Evolutionary conservation across 2,329 filamentous ascomycete genomes (phyloP).

Genomic region (Penicillium digitatum): DNA sequence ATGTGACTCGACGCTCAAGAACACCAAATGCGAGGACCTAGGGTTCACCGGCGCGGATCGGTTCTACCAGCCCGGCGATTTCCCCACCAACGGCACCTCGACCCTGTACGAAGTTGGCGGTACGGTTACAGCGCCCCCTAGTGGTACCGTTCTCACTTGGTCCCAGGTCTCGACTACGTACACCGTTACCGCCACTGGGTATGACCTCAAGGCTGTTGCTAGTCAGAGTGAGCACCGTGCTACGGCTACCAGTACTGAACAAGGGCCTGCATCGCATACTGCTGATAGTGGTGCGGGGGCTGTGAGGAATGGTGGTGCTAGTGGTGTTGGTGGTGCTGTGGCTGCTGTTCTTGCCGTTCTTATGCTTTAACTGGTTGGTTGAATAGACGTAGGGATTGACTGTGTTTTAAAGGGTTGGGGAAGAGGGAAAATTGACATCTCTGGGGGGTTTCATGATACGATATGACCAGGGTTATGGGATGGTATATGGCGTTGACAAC

Average conservation of each 20-base stretch:
- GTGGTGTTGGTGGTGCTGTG: constrained; percentile 4
- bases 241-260: constrained; percentile 14
- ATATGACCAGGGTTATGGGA: background rate
- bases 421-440: background rate
- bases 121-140: constrained; percentile 34
- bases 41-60: constrained; percentile 21
- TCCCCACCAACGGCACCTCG: constrained; percentile 28
- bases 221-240: constrained; percentile 15
- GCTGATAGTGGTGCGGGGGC: constrained; percentile 2
- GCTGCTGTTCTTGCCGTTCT: constrained; percentile 7
- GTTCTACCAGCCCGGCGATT: constrained; percentile 22
- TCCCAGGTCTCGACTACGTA: constrained; percentile 32
- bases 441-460: background rate
- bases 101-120: constrained; percentile 30
- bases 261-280: constrained; percentile 9
- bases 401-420: background rate
- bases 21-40: constrained; percentile 19
- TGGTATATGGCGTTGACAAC: background rate
- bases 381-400: background rate
- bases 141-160: constrained; percentile 36
- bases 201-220: constrained; percentile 20
- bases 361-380: constrained; percentile 5
- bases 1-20: constrained; percentile 16
- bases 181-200: constrained; percentile 36
- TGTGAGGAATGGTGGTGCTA: background rate